Base-by-base conservation (phyloP, 2,329 filamentous ascomycete species). In the Cladorrhinum sp. region DNA sequence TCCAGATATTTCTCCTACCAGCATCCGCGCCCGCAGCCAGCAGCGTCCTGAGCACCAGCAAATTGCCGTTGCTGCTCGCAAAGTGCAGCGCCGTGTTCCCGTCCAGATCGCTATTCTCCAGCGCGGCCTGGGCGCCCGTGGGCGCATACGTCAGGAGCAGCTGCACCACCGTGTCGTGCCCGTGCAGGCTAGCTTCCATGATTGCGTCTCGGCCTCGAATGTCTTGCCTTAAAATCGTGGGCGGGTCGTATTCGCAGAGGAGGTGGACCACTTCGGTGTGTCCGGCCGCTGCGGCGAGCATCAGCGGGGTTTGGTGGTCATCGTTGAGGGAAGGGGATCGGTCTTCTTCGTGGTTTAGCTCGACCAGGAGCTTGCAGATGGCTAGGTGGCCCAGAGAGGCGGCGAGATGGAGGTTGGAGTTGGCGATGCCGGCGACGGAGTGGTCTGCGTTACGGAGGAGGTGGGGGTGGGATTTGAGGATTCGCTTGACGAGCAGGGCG, bases 11-110 rank as follows among this genome's bases (percentile, higher is more conserved):
- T 66, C 81, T 81, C 58, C 84, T 85, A 58, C 88, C 81, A 0
- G 90, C 84, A 66, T 92, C 88, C 0, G 92, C 91, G 10, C 92
- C 92, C 0, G 90, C 90, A 2, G 89, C 86, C 12, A 96, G 80
- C 57, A 96, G 78, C 36, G 92, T 89, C 49, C 92, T 81, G 58
- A 96, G 76, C 0, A 91, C 89, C 57, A 92, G 85, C 50, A 96
- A 74, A 67, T 93, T 89, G 1, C 92, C 92, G 68, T 90, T 90
- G 50, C 89, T 89, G 69, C 87, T 91, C 12, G 92, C 92, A 76
- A 95, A 92, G 75, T 96, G 92, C 49, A 96, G 78, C 0, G 91
- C 90, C 2, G 91, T 96, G 71, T 96, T 95, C n/a, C 92, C 92
- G 60, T 89, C 83, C 1, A 80, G 69, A 69, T 96, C 92, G 3